Conservation (phyloP, 1,284 basidiomycete species). For the Ganoderma lucidum region DNA sequence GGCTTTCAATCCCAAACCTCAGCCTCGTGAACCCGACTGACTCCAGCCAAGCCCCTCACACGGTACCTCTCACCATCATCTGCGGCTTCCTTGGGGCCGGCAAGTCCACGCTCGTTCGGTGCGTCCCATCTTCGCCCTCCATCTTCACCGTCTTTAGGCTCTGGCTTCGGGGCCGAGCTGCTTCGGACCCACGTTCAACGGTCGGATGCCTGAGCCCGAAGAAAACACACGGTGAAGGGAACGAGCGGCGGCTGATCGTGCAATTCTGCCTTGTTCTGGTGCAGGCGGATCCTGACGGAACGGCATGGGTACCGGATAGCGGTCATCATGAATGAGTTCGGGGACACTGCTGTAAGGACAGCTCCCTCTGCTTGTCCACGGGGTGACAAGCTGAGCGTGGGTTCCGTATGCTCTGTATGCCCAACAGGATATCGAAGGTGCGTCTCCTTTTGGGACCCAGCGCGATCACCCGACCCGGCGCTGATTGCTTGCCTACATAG, state of each 20-base stretch:
- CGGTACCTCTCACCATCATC: slow-evolving; percentile 89
- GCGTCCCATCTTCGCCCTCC: slow-evolving; percentile 32
- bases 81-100: slow-evolving; percentile 93
- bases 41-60: slow-evolving; percentile 21
- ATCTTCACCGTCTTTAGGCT: not conserved
- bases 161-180: not conserved
- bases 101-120: slow-evolving; percentile 89
- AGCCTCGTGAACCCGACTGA: not conserved
- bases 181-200: not conserved
- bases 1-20: slow-evolving; percentile 12
- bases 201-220: not conserved
- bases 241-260: not conserved
- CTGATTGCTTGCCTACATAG: slow-evolving; percentile 45
- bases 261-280: not conserved
- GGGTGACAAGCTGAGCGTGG: slow-evolving; percentile 13
- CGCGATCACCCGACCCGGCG: slow-evolving; percentile 5
- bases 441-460: not conserved
- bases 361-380: not conserved
- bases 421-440: slow-evolving; percentile 42
- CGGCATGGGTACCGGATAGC: slow-evolving; percentile 94
- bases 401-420: not conserved
- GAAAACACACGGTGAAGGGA: not conserved
- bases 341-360: slow-evolving; percentile 75
- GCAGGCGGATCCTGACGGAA: slow-evolving; percentile 87
- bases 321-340: slow-evolving; percentile 97